Evolutionary conservation across 306 rosid species (phyloP).

Genomic region (Dryas octopetala): DNA sequence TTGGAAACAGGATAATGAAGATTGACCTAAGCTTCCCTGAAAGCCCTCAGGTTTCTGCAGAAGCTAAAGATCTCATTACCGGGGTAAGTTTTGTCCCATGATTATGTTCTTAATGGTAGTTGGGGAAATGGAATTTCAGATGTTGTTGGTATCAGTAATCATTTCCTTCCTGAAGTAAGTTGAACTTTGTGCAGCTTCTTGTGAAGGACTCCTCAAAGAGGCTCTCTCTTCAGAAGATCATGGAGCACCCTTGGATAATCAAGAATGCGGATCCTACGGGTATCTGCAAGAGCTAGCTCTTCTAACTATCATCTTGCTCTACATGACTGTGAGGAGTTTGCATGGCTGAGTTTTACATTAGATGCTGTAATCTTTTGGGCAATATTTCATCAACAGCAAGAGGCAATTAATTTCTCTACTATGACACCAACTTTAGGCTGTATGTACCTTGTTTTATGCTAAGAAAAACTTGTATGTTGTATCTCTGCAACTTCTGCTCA

Average conservation of each 20-base stretch:
- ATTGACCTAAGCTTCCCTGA: constrained; percentile 70
- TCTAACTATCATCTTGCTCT: neutral
- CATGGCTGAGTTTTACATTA: constrained; percentile 3
- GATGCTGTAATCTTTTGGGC: neutral
- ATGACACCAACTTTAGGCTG: neutral
- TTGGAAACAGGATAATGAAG: constrained; percentile 56
- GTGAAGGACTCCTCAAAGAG: constrained; percentile 76
- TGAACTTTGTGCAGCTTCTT: constrained; percentile 55
- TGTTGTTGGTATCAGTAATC: neutral
- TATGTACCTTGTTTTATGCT: neutral
- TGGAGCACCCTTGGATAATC: constrained; percentile 85
- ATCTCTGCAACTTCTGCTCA: neutral
- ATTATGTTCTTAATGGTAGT: neutral
- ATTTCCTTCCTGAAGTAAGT: neutral
- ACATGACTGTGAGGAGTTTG: constrained; percentile 15
- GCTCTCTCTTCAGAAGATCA: constrained; percentile 73
- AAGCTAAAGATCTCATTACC: constrained; percentile 69
- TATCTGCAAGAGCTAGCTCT: constrained; percentile 42
- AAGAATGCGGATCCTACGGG: constrained; percentile 64
- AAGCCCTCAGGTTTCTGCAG: constrained; percentile 52
- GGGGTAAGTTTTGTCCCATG: constrained; percentile 41
- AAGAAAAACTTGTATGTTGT: neutral
- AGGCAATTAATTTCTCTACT: neutral
- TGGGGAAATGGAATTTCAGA: neutral
- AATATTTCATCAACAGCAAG: neutral